Evolutionary conservation across 23 red algal genomes (phyloP), one percentile per base, ranked within the genome.

Genomic region (Gracilaria domingensis): DNA sequence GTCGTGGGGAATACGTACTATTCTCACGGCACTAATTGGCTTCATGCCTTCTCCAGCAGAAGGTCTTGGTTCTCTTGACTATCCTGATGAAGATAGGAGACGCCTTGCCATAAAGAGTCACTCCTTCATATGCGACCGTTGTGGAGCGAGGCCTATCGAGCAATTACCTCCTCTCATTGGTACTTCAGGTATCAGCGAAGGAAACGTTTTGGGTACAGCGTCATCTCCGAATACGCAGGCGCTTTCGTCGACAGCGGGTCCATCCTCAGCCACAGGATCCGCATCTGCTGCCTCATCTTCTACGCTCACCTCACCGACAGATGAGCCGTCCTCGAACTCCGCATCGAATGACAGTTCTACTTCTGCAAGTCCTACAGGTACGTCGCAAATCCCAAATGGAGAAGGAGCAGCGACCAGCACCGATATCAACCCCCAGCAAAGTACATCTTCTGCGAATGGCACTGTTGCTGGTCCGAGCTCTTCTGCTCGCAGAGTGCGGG

Each of bases 1-100:
- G 24, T 92, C 91, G 29, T 99, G 97, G 97, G 93, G 97, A 14
- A 95, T 99, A 60, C 89, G 90, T 17, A 96, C 97, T 2, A 99
- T 99, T 62, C 94, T 99, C 13, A 96, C 93, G 13, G 97, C 93
- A 13, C 94, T 99, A 5, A 85, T 98, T 26, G 96, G 92, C 18
- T 98, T 98, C 66, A 98, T 98, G 96, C 96, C 96, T 12, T 78
- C 67, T 40, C 83, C 90, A n/a, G 86, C 81, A 8, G 89, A 93
- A 33, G 96, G 96, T 20, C 66, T 98, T 39, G 96, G 96, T 34
- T 84, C 92, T 18, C 83, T 98, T 18, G 88, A 98, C 64, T 95
- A 89, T 88, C 86, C 91, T 4, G 96, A 94, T 65, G 89, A 93
- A 28, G 92, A 95, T 12, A 58, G 96, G 18, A 51, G 88, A 51